Conservation (phyloP, 768 basidiomycete species). For the Dacryopinax spathularia region DNA sequence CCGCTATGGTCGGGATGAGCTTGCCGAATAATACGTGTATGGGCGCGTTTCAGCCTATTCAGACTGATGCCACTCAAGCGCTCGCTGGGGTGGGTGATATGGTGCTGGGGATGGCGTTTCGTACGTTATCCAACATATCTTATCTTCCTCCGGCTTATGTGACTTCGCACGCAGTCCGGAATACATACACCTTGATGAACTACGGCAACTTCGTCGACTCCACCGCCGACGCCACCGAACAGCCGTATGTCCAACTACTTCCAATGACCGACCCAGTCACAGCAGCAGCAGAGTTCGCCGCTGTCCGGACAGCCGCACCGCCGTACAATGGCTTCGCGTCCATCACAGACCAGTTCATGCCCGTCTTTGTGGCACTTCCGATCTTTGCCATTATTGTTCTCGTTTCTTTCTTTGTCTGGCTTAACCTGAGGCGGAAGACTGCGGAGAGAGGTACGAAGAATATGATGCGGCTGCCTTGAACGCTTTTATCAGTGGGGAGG, state of each 20-base stretch:
- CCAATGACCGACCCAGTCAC: conserved; percentile 22
- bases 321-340: not conserved
- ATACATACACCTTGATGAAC: conserved; percentile 48
- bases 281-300: not conserved
- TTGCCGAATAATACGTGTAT: conserved; percentile 1
- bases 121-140: conserved; percentile 29
- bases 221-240: conserved; percentile 27
- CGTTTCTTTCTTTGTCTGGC: not conserved
- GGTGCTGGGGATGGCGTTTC: conserved; percentile 59
- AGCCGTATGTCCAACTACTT: conserved; percentile 52
- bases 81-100: conserved; percentile 37
- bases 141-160: not conserved
- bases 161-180: conserved; percentile 37
- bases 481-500: not conserved
- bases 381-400: not conserved
- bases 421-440: not conserved
- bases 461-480: not conserved
- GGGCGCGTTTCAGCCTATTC: not conserved
- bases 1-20: conserved; percentile 39
- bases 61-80: not conserved
- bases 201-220: conserved; percentile 47
- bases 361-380: not conserved
- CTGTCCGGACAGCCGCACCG: not conserved
- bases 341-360: not conserved
- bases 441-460: not conserved